phyloP scores from a whole-genome alignment of 306 rosid genomes.

The Neltuma alba region DNA sequence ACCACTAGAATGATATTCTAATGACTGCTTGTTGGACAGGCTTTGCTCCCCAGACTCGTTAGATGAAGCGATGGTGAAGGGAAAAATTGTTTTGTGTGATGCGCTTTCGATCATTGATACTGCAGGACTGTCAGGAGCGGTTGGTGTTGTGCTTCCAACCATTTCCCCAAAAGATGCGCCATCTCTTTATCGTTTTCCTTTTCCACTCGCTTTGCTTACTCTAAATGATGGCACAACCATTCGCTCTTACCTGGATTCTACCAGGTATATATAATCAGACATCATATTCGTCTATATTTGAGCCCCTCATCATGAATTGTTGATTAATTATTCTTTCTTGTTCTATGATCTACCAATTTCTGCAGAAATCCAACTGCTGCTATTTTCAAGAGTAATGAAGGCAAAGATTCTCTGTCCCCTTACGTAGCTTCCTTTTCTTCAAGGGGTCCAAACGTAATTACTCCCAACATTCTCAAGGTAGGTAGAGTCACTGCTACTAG shows the following conservation, averaged over 20 bases:
- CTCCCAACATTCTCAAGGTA: conserved; percentile 49
- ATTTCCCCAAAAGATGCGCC: background rate
- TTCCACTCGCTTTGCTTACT: background rate
- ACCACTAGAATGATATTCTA: too few species aligned
- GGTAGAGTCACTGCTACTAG: too few species aligned
- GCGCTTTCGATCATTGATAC: background rate
- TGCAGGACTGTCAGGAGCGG: background rate
- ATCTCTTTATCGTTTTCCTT: background rate
- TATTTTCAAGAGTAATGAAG: conserved; percentile 33
- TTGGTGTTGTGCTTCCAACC: background rate
- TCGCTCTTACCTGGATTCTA: background rate
- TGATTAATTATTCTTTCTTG: background rate
- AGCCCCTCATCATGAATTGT: background rate
- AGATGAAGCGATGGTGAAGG: background rate
- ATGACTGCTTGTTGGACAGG: background rate
- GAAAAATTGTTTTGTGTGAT: background rate
- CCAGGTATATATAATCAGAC: background rate
- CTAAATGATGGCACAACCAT: background rate
- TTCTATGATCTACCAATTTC: background rate
- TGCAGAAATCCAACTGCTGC: conserved; percentile 42
- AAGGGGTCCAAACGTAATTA: conserved; percentile 49
- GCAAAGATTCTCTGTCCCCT: conserved; percentile 39
- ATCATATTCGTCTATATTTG: background rate
- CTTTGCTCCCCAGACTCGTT: background rate
- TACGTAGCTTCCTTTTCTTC: conserved; percentile 42